phyloP scores from a whole-genome alignment of 129 eudicot genomes.

The Silybum marianum region DNA sequence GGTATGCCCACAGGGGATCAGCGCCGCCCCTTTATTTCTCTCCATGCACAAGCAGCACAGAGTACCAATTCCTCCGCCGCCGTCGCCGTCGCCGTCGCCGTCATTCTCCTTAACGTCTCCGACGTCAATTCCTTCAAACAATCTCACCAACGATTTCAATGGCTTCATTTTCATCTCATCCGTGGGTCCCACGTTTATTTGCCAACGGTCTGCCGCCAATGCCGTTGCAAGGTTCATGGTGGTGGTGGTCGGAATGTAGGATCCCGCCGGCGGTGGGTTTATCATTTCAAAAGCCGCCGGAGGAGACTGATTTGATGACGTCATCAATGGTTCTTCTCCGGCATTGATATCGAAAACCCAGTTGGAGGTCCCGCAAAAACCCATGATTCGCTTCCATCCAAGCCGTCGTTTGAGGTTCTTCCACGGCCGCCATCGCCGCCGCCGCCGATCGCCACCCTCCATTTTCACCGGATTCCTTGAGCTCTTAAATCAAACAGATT shows the following conservation, averaged over 20 bases:
- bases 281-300: slow-evolving; percentile 11
- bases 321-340: slow-evolving; percentile 26
- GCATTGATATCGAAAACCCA: slow-evolving; percentile 10
- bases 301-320: neutral
- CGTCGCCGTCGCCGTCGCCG: neutral
- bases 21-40: slow-evolving; percentile 54
- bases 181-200: slow-evolving; percentile 17
- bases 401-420: slow-evolving; percentile 38
- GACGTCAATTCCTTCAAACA: slow-evolving; percentile 43
- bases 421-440: slow-evolving; percentile 35
- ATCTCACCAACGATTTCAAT: slow-evolving; percentile 44
- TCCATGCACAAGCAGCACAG: slow-evolving; percentile 57
- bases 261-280: slow-evolving; percentile 1
- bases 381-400: slow-evolving; percentile 18
- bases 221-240: slow-evolving; percentile 59
- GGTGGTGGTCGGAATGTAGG: slow-evolving; percentile 19
- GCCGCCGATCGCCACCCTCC: slow-evolving; percentile 7
- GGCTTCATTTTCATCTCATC: slow-evolving; percentile 21
- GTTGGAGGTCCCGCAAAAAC: slow-evolving; percentile 40
- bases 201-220: slow-evolving; percentile 49
- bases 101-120: slow-evolving; percentile 13
- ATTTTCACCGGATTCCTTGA: neutral
- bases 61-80: slow-evolving; percentile 10
- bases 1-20: slow-evolving; percentile 67
- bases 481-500: neutral